Evolutionary conservation across 106 monocot species (phyloP).

Genomic region (Acanthochlamys bracteata): DNA sequence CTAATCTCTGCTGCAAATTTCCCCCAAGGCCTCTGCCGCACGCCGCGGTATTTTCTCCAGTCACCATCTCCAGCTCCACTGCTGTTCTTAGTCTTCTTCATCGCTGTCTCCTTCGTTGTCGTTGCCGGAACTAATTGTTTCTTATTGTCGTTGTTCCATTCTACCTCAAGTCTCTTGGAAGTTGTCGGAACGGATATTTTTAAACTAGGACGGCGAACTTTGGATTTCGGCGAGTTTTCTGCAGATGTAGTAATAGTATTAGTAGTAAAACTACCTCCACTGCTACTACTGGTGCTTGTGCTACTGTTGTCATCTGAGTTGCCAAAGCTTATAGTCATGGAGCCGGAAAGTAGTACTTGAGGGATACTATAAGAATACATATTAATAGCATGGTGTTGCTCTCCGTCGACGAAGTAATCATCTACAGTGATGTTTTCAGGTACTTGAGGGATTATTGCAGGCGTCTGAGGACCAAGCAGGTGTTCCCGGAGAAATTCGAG

Average conservation of each 20-base stretch:
- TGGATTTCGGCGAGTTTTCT: neutral
- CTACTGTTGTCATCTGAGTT: neutral
- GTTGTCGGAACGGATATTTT: neutral
- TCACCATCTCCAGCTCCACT: neutral
- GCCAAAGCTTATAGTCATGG: slow-evolving; percentile 20
- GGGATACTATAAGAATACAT: neutral
- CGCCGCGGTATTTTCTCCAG: slow-evolving; percentile 43
- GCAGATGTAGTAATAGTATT: no score
- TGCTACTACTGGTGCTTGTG: neutral
- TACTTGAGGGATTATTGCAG: neutral
- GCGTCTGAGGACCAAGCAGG: slow-evolving; percentile 18
- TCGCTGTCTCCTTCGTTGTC: neutral
- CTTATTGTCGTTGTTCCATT: neutral
- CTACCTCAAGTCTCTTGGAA: neutral
- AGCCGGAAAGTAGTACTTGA: neutral
- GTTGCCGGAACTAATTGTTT: slow-evolving; percentile 1
- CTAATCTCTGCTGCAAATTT: slow-evolving; percentile 33
- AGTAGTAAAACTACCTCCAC: no score
- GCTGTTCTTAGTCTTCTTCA: neutral
- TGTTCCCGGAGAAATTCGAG: slow-evolving; percentile 36
- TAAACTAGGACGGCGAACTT: slow-evolving; percentile 1
- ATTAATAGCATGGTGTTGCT: neutral
- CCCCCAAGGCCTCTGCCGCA: slow-evolving; percentile 51
- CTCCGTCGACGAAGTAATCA: neutral
- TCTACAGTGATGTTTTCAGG: neutral